Evolutionary conservation across 176 grass and related monocot genomes (phyloP).

Genomic region (Dactylis glomerata): DNA sequence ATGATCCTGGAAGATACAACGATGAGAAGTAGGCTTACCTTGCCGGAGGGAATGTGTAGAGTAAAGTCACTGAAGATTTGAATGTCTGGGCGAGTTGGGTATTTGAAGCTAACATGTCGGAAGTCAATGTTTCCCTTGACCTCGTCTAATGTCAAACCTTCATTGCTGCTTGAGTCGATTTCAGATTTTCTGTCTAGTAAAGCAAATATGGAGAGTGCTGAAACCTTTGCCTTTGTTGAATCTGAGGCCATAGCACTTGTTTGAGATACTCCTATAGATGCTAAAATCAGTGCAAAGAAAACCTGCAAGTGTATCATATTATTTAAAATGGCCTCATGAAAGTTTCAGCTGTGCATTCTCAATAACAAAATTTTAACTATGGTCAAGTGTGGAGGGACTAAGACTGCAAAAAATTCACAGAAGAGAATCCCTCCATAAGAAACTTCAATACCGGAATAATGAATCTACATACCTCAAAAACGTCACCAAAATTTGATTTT

Average conservation of each 20-base stretch:
- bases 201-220: conserved; percentile 56
- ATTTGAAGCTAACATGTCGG: conserved; percentile 57
- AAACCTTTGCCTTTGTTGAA: conserved; percentile 59
- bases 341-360: too few species aligned
- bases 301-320: conserved; percentile 35
- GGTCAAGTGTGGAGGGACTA: not conserved
- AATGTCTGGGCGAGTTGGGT: conserved; percentile 54
- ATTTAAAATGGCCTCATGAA: not conserved
- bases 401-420: not conserved
- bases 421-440: not conserved
- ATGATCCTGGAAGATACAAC: not conserved
- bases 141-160: conserved; percentile 38
- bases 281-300: conserved; percentile 55
- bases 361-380: too few species aligned
- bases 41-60: conserved; percentile 47
- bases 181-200: conserved; percentile 61
- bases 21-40: conserved; percentile 35
- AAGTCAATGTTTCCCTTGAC: conserved; percentile 66
- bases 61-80: conserved; percentile 57
- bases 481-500: conserved; percentile 38
- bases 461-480: conserved; percentile 52
- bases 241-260: conserved; percentile 63
- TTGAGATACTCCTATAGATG: conserved; percentile 54
- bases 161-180: conserved; percentile 50
- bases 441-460: not conserved